Evolutionary conservation across 2,329 filamentous ascomycete genomes (phyloP).

Genomic region (Xylariaceae sp.): DNA sequence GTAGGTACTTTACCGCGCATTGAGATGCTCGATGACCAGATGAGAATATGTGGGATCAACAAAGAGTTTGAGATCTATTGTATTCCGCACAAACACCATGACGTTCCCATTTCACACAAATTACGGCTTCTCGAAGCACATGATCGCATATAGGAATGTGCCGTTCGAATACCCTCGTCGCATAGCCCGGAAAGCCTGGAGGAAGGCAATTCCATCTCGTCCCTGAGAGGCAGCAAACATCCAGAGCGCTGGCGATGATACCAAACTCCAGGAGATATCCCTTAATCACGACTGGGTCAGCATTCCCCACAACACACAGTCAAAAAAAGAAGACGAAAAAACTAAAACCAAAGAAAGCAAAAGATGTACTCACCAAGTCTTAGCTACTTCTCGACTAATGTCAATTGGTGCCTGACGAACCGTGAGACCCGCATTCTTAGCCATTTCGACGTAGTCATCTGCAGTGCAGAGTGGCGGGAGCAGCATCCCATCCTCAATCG

Average conservation of each 20-base stretch:
- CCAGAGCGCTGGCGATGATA: conserved; percentile 56
- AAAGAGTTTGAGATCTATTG: background rate
- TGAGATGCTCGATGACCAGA: background rate
- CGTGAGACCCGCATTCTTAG: conserved; percentile 43
- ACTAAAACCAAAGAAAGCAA: background rate
- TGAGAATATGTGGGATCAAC: background rate
- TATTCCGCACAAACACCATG: background rate
- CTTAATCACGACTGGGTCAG: conserved; percentile 30
- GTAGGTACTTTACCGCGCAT: too few relatives aligned
- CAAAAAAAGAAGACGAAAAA: background rate
- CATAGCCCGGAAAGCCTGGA: conserved; percentile 58
- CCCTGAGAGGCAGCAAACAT: conserved; percentile 56
- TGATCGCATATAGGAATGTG: conserved; percentile 53
- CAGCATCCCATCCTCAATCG: conserved; percentile 58
- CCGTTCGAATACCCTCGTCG: conserved; percentile 53
- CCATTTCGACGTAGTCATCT: conserved; percentile 47
- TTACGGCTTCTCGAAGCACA: conserved; percentile 47
- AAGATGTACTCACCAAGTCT: conserved; percentile 47
- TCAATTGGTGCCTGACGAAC: conserved; percentile 45
- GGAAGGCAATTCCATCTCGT: conserved; percentile 53
- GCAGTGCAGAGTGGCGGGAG: conserved; percentile 51
- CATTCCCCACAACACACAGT: background rate
- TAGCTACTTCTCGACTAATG: conserved; percentile 52
- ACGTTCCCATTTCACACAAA: background rate
- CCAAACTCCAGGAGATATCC: conserved; percentile 57